Evolutionary conservation across 2,329 filamentous ascomycete genomes (phyloP).

Genomic region (Dryadomyces quercus-mongolicae): DNA sequence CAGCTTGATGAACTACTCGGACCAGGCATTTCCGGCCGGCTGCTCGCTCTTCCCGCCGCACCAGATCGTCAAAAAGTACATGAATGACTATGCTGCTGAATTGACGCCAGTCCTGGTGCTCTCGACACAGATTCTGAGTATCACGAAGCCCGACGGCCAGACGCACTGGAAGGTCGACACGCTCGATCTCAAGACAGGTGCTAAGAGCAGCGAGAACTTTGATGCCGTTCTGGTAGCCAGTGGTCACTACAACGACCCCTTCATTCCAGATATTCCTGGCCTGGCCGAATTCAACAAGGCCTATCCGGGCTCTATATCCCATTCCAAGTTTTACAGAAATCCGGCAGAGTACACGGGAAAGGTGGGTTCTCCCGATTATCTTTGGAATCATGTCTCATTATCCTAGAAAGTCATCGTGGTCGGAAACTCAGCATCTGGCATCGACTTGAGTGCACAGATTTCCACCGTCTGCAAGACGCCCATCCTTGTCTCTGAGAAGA

Average conservation of each 20-base stretch:
- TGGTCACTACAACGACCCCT: constrained; percentile 54
- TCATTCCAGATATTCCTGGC: constrained; percentile 47
- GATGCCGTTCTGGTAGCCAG: constrained; percentile 52
- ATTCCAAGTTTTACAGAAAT: constrained; percentile 62
- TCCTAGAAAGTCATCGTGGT: constrained; percentile 34
- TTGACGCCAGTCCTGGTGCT: constrained; percentile 46
- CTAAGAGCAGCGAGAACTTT: constrained; percentile 25
- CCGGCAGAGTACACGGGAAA: constrained; percentile 27
- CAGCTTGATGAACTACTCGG: constrained; percentile 57
- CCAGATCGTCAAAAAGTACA: constrained; percentile 49
- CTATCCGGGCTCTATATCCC: constrained; percentile 43
- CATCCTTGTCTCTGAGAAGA: constrained; percentile 15
- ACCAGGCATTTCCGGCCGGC: constrained; percentile 43
- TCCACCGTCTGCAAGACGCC: constrained; percentile 40
- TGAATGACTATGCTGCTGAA: constrained; percentile 50
- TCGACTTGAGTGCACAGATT: constrained; percentile 29
- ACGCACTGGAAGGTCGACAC: background rate
- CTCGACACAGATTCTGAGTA: constrained; percentile 44
- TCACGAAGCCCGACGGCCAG: background rate
- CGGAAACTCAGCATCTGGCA: constrained; percentile 35
- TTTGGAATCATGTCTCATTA: background rate
- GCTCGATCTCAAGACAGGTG: constrained; percentile 16
- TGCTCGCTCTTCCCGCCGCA: constrained; percentile 57
- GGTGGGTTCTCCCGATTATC: background rate
- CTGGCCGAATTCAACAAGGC: constrained; percentile 41